Base-by-base conservation (phyloP, 108 stramenopile genomes). In the Stephanodiscus minutulus region DNA sequence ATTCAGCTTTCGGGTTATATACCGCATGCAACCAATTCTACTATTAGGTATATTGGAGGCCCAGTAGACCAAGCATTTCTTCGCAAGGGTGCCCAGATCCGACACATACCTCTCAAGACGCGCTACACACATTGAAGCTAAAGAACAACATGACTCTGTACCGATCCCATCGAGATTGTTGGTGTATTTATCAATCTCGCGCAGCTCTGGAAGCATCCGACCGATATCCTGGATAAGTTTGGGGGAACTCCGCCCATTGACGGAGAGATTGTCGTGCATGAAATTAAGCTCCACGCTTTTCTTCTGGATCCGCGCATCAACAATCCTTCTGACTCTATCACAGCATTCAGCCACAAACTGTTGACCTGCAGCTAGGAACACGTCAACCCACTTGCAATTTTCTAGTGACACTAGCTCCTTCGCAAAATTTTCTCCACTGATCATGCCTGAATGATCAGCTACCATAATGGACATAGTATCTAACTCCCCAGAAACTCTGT, bases 331-430 rank as follows among this genome's bases (percentile, higher is more conserved):
- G 39, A 79, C 39, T 15, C 58, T 39, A 44, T 44, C 33, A 33
- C 72, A 72, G 31, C 24, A 72, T 13, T 55, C 52, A 3, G 63
- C 48, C 22, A 77, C 53, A 73, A 73, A 73, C 9, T 29, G 20
- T 43, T 68, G 39, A 28, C 44, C 77, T 21, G 29, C 7, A 18
- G 56, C 43, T 27, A 74, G 24, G 1, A 59, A 73, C 10, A 36
- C n/a, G 54, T 79, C 77, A 50, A 79, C 31, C 77, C 77, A 79
- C 15, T 21, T 61, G 17, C 48, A 79, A 20, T 35, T 24, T 24
- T 61, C 39, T 6, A 74, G 52, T 20, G 2, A 18, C 5, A 55
- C 25, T 6, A 68, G 49, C 13, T 68, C 66, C 39, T 74, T 33
- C 27, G 54, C 77, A 15, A 74, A 31, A 6, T 54, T 73, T 24